Evolutionary conservation across 1,139 yeast genomes (phyloP).

Genomic region (Yamadazyma siamensis): DNA sequence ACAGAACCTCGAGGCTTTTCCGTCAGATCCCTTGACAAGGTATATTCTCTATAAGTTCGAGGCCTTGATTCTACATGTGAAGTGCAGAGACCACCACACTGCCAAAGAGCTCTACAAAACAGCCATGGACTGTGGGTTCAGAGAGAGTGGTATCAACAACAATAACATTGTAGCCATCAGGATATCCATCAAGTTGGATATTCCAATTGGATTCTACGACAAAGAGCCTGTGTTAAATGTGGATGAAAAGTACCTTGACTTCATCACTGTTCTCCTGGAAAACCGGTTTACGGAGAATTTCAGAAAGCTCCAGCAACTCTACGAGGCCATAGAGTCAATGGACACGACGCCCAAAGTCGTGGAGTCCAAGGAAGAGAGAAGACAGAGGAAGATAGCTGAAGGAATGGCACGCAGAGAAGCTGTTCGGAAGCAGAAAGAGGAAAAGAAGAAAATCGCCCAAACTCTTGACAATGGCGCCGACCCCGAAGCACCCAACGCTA

Average conservation of each 20-base stretch:
- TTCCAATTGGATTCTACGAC: constrained; percentile 62
- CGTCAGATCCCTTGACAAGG: constrained; percentile 30
- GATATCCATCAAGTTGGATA: constrained; percentile 65
- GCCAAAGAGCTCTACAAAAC: constrained; percentile 64
- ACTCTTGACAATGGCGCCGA: no score
- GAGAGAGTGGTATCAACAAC: constrained; percentile 84
- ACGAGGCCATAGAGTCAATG: constrained; percentile 37
- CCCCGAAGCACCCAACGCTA: no score
- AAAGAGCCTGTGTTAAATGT: constrained; percentile 40
- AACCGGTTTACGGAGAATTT: constrained; percentile 65
- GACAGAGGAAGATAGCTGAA: constrained; percentile 55
- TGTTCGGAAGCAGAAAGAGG: constrained; percentile 22
- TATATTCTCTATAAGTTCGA: constrained; percentile 74
- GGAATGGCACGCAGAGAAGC: constrained; percentile 53
- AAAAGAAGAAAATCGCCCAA: no score
- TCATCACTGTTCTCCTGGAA: constrained; percentile 47
- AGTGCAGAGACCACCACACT: constrained; percentile 57
- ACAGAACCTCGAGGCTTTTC: constrained; percentile 11
- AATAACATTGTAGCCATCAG: constrained; percentile 78
- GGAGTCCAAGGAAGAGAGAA: constrained; percentile 52
- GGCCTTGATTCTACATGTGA: constrained; percentile 80
- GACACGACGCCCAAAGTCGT: constrained; percentile 1
- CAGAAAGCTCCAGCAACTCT: constrained; percentile 49
- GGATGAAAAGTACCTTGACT: constrained; percentile 41
- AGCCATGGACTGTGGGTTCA: constrained; percentile 82